Base-by-base conservation (phyloP, 2,329 filamentous ascomycete species). In the Ceratocystis cacaofunesta region DNA sequence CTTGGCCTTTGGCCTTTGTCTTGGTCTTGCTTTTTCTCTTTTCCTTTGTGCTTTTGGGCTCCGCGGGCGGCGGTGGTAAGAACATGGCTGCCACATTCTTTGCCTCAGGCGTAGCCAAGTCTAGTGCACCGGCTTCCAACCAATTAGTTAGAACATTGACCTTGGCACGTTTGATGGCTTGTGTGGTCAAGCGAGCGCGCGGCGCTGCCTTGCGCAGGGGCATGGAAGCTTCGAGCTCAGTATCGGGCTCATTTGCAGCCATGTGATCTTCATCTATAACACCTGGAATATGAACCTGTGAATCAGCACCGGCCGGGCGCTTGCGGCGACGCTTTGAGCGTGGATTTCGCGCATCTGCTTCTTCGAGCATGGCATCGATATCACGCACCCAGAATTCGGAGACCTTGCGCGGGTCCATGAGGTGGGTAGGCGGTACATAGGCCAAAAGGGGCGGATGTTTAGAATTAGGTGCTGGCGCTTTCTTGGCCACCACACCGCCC, bases 301-400 rank as follows among this genome's bases (percentile, higher is more conserved):
- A 15, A 43, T 17, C 19, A 17, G 36, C 41, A 43, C n/a, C 28
- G 10, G 52, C 19, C 8, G 52, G 30, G 52, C 25, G 52, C 52
- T 57, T 57, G 52, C 52, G n/a, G 22, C 22, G 22, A 28, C 22
- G 28, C 25, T 44, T 25, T 3, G 57, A 5, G 19, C 46, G 22
- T 25, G 50, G 63, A 12, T 60, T 64, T 19, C 50, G 48, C 30
- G 32, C 19, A 7, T 58, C 17, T 12, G 50, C 63, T 30, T 22
- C 50, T 12, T 25, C 10, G 19, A 64, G 43, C n/a, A 30, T 19
- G n/a, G 52, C 22, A 12, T 63, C 41, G 6, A 63, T n/a, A 17
- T 63, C 61, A n/a, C 60, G 50, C 22, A 66, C 52, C 65, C 65
- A 66, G 19, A 60, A 66, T 28, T 61, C 57, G 7, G 64, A 61